These are phyloP conservation scores for Elymus sibiricus DNA, from an alignment of 176 grass and related monocot species.

Conservation along the genomic window DNA sequence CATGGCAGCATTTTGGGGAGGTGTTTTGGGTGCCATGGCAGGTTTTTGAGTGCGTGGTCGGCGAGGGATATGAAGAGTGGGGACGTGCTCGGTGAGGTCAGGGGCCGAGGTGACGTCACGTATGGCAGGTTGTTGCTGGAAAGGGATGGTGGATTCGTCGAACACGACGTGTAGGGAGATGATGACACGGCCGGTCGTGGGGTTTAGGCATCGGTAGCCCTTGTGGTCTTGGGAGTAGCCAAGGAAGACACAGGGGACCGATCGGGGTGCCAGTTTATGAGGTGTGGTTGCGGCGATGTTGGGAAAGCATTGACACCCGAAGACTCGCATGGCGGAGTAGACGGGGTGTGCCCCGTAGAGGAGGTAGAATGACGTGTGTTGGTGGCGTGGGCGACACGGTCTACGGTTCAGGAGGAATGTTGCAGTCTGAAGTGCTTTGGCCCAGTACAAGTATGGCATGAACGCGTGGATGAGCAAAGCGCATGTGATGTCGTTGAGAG, in stretches of 20 bases:
- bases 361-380: rapidly evolving
- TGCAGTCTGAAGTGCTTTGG: neutral
- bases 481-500: neutral
- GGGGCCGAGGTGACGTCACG: neutral
- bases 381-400: neutral
- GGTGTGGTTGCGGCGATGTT: neutral
- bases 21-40: no score
- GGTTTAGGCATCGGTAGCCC: neutral
- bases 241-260: neutral
- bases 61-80: no score
- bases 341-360: neutral
- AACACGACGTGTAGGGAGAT: neutral
- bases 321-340: neutral
- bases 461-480: neutral
- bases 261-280: neutral
- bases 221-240: neutral
- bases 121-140: no score
- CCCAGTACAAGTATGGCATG: neutral
- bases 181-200: rapidly evolving
- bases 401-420: neutral
- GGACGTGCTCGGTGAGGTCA: no score
- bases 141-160: no score
- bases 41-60: no score
- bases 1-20: no score
- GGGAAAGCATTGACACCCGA: neutral